Evolutionary conservation across 2,329 filamentous ascomycete species (phyloP).

Genomic region (Fusarium brachygibbosum): DNA sequence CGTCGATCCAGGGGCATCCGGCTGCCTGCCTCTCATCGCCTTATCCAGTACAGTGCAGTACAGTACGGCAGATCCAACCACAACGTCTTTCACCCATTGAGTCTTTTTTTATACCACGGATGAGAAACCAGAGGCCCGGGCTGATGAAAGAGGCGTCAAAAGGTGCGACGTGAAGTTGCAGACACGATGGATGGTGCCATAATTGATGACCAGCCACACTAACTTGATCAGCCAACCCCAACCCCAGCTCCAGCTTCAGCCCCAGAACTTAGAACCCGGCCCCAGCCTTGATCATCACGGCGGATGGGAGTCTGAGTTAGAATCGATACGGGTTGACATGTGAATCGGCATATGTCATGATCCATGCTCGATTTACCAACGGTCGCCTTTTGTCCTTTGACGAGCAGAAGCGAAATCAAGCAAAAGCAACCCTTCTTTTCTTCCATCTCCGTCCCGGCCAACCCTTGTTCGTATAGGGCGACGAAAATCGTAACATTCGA

Average conservation of each 20-base stretch:
- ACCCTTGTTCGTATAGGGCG: conserved; percentile 9
- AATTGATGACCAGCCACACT: not conserved
- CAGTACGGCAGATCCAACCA: no score
- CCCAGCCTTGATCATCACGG: conserved; percentile 9
- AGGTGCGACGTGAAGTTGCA: conserved; percentile 28
- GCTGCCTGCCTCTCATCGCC: no score
- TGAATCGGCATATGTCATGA: conserved; percentile 22
- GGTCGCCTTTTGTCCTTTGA: conserved; percentile 2
- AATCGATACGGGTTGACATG: conserved; percentile 6
- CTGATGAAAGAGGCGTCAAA: conserved; percentile 33
- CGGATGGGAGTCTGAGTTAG: conserved; percentile 1
- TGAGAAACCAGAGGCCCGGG: conserved; percentile 20
- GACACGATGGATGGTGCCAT: conserved; percentile 35
- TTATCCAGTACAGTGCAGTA: not conserved
- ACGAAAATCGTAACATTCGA: conserved; percentile 43
- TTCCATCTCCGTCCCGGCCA: no score
- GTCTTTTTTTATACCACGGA: not conserved
- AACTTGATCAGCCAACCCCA: conserved; percentile 6
- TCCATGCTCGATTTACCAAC: conserved; percentile 14
- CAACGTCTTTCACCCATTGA: no score
- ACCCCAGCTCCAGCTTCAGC: conserved; percentile 30
- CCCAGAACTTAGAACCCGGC: conserved; percentile 4
- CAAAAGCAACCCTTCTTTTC: conserved; percentile 11
- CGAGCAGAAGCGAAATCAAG: not conserved
- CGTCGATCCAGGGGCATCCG: no score